Conservation (phyloP, 2,329 filamentous ascomycete species). For the Alternaria sp. region DNA sequence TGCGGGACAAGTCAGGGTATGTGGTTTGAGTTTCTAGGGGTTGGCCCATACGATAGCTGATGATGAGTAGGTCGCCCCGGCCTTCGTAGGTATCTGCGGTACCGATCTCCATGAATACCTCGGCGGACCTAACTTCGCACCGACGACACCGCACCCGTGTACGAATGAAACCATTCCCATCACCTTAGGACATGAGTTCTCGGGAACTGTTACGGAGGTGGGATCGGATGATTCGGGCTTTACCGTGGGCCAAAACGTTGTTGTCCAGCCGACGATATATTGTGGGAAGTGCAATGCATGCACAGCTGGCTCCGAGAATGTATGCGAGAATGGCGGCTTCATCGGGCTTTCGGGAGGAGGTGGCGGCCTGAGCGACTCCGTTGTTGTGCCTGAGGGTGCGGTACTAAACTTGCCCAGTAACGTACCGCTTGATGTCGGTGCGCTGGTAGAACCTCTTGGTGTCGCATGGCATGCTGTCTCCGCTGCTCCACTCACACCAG, state of each 20-base stretch:
- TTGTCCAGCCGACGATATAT: slow-evolving; percentile 67
- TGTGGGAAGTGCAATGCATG: slow-evolving; percentile 67
- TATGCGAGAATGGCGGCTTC: slow-evolving; percentile 66
- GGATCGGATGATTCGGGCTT: slow-evolving; percentile 60
- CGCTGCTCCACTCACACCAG: slow-evolving; percentile 57
- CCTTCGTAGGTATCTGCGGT: slow-evolving; percentile 64
- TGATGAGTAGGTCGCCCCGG: slow-evolving; percentile 51
- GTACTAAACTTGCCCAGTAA: slow-evolving; percentile 62
- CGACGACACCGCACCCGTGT: slow-evolving; percentile 63
- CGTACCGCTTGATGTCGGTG: slow-evolving; percentile 62
- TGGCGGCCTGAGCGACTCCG: slow-evolving; percentile 65
- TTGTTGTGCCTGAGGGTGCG: slow-evolving; percentile 61
- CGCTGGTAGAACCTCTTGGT: slow-evolving; percentile 69
- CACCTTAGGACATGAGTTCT: slow-evolving; percentile 72
- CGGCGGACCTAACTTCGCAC: slow-evolving; percentile 59
- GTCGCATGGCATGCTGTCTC: slow-evolving; percentile 72
- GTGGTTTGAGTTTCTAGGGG: not conserved
- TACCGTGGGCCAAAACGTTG: slow-evolving; percentile 64
- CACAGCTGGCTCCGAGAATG: slow-evolving; percentile 62
- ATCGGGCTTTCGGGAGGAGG: slow-evolving; percentile 61
- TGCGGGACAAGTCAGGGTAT: slow-evolving; percentile 60
- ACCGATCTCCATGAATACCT: slow-evolving; percentile 64
- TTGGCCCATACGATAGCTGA: not conserved
- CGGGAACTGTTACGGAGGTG: slow-evolving; percentile 67
- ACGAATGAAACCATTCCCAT: slow-evolving; percentile 67